Conservation (phyloP, 164 flowering plant genomes). For the Macadamia integrifolia region DNA sequence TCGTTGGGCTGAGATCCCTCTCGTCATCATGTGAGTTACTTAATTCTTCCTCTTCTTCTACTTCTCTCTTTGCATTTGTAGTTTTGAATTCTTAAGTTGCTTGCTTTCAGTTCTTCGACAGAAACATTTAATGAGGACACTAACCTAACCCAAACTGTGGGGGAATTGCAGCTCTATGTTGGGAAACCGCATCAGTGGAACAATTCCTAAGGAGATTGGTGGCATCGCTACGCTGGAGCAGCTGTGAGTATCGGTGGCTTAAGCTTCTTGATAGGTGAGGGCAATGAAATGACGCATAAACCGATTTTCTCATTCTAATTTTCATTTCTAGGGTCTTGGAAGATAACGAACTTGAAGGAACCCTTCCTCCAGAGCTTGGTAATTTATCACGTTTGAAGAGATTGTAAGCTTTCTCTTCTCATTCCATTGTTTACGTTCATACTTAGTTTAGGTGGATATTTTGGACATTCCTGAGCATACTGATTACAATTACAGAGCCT, state of each 20-base stretch:
- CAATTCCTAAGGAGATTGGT: conserved; percentile 25
- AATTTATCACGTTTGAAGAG: conserved; percentile 15
- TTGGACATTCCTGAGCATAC: too few relatives aligned
- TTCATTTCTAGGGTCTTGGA: conserved; percentile 19
- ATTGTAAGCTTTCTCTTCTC: conserved; percentile 18
- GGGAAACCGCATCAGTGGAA: conserved; percentile 62
- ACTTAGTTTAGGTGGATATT: too few relatives aligned
- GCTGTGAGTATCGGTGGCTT: conserved; percentile 14
- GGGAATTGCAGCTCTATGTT: conserved; percentile 39
- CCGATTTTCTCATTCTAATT: conserved; percentile 1
- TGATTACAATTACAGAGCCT: too few relatives aligned
- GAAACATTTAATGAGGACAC: background rate
- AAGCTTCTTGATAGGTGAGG: background rate
- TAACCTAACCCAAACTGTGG: background rate
- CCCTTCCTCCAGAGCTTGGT: conserved; percentile 27
- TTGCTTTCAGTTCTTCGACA: background rate
- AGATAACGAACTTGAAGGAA: conserved; percentile 22
- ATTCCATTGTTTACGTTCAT: too few relatives aligned
- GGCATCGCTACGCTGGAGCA: conserved; percentile 13
- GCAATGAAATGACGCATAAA: background rate
- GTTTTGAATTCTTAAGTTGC: background rate
- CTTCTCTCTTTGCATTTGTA: background rate
- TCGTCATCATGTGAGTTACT: conserved; percentile 49
- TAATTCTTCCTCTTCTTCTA: background rate
- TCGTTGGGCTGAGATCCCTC: conserved; percentile 38